A percentile compares a stretch with the other conserved stretches of the same genome.
Conservation (phyloP, 1,284 basidiomycete genomes). For the Hypsizygus ulmarius region DNA sequence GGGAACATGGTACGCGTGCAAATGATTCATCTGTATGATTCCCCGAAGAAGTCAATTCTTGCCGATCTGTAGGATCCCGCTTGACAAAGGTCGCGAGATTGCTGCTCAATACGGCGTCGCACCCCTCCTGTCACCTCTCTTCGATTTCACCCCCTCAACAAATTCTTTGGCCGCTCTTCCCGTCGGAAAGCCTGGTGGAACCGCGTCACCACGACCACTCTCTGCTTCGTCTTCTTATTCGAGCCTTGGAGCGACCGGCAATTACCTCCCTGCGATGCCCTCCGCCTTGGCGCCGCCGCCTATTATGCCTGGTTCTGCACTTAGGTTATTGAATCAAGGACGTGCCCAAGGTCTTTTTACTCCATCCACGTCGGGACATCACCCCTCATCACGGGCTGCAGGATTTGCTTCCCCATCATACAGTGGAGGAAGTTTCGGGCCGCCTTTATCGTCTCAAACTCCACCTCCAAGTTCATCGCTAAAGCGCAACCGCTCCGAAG, state of each 20-base stretch:
- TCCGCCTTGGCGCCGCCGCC: constrained; percentile 69
- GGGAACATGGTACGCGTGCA: constrained; percentile 82
- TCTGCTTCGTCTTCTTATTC: constrained; percentile 54
- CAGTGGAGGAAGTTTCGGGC: constrained; percentile 32
- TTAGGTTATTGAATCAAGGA: constrained; percentile 77
- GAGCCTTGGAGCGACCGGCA: constrained; percentile 37
- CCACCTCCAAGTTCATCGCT: constrained; percentile 50
- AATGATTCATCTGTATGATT: neutral
- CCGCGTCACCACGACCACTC: constrained; percentile 49
- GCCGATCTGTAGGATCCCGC: constrained; percentile 72
- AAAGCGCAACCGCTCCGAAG: constrained; percentile 49
- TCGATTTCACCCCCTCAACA: constrained; percentile 86
- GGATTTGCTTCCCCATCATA: constrained; percentile 38
- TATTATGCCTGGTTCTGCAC: constrained; percentile 78
- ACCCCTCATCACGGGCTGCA: constrained; percentile 33
- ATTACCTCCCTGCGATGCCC: constrained; percentile 44
- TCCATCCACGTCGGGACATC: constrained; percentile 61
- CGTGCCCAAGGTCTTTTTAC: constrained; percentile 83
- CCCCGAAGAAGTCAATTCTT: neutral
- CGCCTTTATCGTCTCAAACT: constrained; percentile 54
- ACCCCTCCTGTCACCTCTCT: constrained; percentile 80
- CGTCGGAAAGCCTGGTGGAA: constrained; percentile 44
- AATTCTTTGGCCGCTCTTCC: constrained; percentile 61
- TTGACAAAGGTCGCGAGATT: constrained; percentile 86
- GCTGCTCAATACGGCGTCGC: constrained; percentile 89